Conservation (phyloP, 768 basidiomycete genomes). For the Dentipellis fragilis region DNA sequence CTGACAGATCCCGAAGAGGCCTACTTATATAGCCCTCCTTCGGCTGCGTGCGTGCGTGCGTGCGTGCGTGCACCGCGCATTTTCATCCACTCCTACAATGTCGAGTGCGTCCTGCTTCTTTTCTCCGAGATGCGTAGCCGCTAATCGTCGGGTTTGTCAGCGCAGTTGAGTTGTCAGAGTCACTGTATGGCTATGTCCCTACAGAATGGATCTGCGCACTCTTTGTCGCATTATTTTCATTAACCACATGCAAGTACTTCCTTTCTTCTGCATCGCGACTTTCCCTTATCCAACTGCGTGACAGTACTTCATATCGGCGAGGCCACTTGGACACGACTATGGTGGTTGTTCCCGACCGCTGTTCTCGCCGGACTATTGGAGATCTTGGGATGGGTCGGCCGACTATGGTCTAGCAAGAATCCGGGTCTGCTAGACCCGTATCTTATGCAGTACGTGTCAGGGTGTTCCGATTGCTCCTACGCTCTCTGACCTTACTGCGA, state of each 20-base stretch:
- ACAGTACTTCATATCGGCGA: conserved; percentile 6
- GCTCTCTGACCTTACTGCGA: neutral
- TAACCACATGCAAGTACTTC: conserved; percentile 19
- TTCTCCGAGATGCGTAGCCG: too few species aligned
- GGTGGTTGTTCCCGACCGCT: conserved; percentile 12
- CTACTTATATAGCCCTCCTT: too few species aligned
- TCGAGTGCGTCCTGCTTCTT: too few species aligned
- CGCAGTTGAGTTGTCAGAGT: neutral
- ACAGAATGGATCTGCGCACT: conserved; percentile 24
- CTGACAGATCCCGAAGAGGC: too few species aligned
- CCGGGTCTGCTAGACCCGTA: conserved; percentile 1
- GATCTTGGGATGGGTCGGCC: conserved; percentile 6
- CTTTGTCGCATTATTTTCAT: conserved; percentile 26
- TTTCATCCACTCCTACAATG: too few species aligned
- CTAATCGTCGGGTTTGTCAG: too few species aligned
- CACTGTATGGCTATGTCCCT: neutral
- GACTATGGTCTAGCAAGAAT: conserved; percentile 9
- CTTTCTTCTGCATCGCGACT: neutral
- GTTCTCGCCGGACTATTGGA: conserved; percentile 8
- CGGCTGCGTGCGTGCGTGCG: too few species aligned
- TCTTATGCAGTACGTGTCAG: conserved; percentile 9
- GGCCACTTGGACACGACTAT: conserved; percentile 21
- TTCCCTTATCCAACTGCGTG: neutral
- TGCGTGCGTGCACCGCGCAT: too few species aligned
- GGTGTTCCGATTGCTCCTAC: too few species aligned